Base-by-base conservation (phyloP, 768 basidiomycete genomes). In the Termitomyces sp. region DNA sequence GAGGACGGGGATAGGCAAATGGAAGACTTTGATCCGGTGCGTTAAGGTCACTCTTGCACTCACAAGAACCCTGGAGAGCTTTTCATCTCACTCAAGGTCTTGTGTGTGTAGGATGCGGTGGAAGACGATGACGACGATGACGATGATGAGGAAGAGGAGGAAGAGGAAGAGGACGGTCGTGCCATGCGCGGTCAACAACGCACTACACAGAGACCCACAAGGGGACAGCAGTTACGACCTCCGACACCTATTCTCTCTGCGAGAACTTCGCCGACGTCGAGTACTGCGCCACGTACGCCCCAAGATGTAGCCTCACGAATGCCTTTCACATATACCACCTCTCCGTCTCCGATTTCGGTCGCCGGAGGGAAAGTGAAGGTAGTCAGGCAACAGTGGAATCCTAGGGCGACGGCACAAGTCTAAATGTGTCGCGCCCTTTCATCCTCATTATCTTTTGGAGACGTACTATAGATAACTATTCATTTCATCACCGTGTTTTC, bases 1-100 rank as follows among this genome's bases (percentile, higher is more conserved):
- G 87, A 88, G 39, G 84, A 89, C 38, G 85, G 81, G 62, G 91
- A 91, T 71, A 81, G 88, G 64, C 87, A 83, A 44, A 91, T 92
- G 91, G 91, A 92, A 71, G 90, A 92, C 70, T 93, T 93, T 75
- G 91, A 92, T 76, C 86, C 87, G 53, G 91, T 91, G 73, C 64
- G 85, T 76, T 60, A 57, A 57, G 61, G 64, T 61, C 52, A 60
- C 55, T 62, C 63, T 59, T 49, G 15, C 24, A 56, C 58, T 61
- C 61, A 44, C 60, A 61, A 55, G 52, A 11, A 42, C 52, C n/a
- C 36, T 60, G 20, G 55, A 53, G 36, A 55, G 13, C 28, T 12
- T 55, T 54, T 57, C 36, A 38, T 35, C 63, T 59, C 13, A 66
- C 39, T 15, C 55, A 22, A 44, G 20, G 46, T 52, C 35, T 61